Evolutionary conservation across 2,329 filamentous ascomycete genomes (phyloP), one percentile per base, ranked within the genome.

Genomic region (Teratosphaeria destructans): DNA sequence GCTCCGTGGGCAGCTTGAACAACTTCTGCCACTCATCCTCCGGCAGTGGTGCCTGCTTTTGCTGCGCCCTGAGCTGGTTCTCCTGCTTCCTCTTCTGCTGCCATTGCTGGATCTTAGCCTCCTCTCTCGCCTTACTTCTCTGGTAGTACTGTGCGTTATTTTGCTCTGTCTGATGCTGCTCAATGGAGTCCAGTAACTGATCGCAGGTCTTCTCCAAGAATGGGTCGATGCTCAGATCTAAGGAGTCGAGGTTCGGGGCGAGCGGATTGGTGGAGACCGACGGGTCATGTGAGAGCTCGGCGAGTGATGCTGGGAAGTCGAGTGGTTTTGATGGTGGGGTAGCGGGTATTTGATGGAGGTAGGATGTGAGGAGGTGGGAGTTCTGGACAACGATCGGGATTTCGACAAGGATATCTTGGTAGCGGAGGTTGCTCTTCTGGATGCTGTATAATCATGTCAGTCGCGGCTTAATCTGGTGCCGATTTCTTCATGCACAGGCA

Each of bases 61-160:
- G 88, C 43, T 90, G 85, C 60, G 83, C 82, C 60, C 94, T 85
- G 62, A 87, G 87, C 34, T 88, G 87, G 73, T 99, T 99, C 83
- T 99, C 94, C 16, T 90, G 87, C 81, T 96, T 95, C 73, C 94
- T 88, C 85, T 99, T 97, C 63, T 87, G 79, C 79, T 97, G 93
- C 94, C 94, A 99, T 66, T 91, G 88, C 59, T 89, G 86, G 70
- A 99, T 96, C 84, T 97, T 99, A 70, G 88, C 79, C 79, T 99
- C 94, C 80, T 99, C 94, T 68, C 94, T 89, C 58, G 87, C 88
- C 60, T 97, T 82, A 72, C 95, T 91, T 71, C 94, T 85, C 79
- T 96, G 91, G 81, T 96, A 96, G 83, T 88, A 90, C 77, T 96
- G 92, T 80, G 95, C 94, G 83, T 99, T 99, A 85, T 97, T 97